Base-by-base conservation (phyloP, 352 stramenopile species). In the Hyaloperonospora brassicae region DNA sequence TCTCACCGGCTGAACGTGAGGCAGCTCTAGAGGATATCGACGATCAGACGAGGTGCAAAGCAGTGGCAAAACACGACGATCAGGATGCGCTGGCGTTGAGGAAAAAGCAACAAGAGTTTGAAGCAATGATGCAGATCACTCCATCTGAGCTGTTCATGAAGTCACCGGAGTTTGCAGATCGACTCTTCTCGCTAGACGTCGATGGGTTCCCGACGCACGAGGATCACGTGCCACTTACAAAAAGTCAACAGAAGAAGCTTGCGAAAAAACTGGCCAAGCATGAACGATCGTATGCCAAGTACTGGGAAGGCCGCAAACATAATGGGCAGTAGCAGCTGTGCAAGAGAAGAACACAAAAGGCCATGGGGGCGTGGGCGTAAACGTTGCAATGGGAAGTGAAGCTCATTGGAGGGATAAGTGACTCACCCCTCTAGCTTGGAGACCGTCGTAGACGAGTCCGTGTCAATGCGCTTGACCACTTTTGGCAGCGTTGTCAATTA, bases 171-270 rank as follows among this genome's bases (percentile, higher is more conserved):
- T 89, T 74, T 52, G 34, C 47, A 9, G 69, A 61, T n/a, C 70
- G 73, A 13, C 89, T 80, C 34, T 38, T 69, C 2, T 53, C 53
- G 7, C 89, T 86, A 52, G 78, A 87, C 31, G 64, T 61, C 8
- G 48, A 83, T 35, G 77, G 77, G 9, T 64, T 89, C 8, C 82
- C 82, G 0, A 79, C 66, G 11, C 60, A 80, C 14, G 76, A 84
- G 22, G 59, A 67, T 31, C 42, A 61, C n/a, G 60, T 75, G 31
- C 46, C 52, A 17, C 46, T 90, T 23, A 77, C 65, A 21, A 90
- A 93, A 44, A 87, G 66, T 11, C 76, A 86, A 64, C 61, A 65
- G 45, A 93, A 93, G 54, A 93, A 93, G 52, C 65, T 93, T 5
- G 14, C 60, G 0, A 92, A 92, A 63, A 84, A 81, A 47, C 50